Evolutionary conservation across 495 filamentous ascomycete genomes (phyloP), one percentile per base, ranked within the genome.

Genomic region (Annulohypoxylon stygium): DNA sequence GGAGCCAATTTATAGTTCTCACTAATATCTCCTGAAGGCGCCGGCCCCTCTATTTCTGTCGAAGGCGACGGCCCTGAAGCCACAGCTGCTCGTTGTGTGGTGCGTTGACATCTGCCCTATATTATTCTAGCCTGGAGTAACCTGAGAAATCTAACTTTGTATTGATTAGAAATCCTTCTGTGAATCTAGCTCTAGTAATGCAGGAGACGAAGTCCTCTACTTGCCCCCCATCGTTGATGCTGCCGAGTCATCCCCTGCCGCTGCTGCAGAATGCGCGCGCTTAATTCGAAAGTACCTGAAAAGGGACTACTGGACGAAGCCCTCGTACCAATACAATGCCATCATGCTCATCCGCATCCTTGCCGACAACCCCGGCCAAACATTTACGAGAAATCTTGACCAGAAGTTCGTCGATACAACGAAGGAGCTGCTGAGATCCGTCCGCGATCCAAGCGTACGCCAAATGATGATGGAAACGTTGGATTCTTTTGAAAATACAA

Each of bases 341-440:
- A 91, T 98, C 74, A 99, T 98, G 97, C 86, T 99, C 57, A 88
- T 95, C 63, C 91, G 96, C 45, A 99, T 99, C 77, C 85, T 99
- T 37, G 85, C 87, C 63, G 95, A 98, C 78, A 98, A 99, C 79
- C 96, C 96, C 0, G 97, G 96, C 25, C 86, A 84, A 65, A 93
- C 90, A 14, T 98, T 99, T 78, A 96, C 95, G 9, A 86, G 91
- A 64, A 94, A 97, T 77, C 76, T 98, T 7, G 95, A 97, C 76
- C 81, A 82, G 55, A 94, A 94, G 73, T 98, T 98, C 76, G 85
- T 91, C 30, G 81, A 88, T 30, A 88, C 89, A 0, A 80, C 93
- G 55, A 96, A 97, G 81, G 90, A 93, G 57, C 81, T 97, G 34
- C 83, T 98, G 26, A 86, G 90, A 50, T 81, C 89, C 30, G 90